Evolutionary conservation across 164 flowering plant genomes (phyloP).

Genomic region (Piper longum): DNA sequence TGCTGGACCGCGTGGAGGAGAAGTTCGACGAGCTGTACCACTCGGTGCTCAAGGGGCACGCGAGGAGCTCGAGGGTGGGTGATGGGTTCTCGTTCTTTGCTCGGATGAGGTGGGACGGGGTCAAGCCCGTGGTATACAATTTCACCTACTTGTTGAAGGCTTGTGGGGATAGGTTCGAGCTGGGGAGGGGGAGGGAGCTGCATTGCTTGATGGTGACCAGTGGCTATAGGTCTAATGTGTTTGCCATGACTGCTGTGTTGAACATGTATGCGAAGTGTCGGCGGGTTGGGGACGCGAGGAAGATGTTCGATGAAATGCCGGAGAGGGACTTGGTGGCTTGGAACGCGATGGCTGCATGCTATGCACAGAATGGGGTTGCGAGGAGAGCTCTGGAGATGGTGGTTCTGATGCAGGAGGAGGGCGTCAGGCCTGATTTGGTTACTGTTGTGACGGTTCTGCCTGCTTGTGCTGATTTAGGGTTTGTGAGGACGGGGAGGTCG

Average conservation of each 20-base stretch:
- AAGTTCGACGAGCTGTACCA: constrained; percentile 59
- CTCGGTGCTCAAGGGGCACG: constrained; percentile 68
- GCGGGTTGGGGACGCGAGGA: constrained; percentile 41
- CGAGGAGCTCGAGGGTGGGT: constrained; percentile 26
- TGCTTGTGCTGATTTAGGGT: constrained; percentile 39
- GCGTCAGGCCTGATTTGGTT: constrained; percentile 41
- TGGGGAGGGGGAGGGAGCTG: constrained; percentile 52
- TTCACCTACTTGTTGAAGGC: constrained; percentile 58
- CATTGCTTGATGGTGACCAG: constrained; percentile 44
- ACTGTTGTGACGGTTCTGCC: constrained; percentile 60
- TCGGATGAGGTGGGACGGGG: constrained; percentile 45
- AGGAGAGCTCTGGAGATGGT: constrained; percentile 46
- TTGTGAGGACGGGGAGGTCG: constrained; percentile 40
- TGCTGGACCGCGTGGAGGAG: constrained; percentile 45
- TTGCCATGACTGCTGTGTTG: constrained; percentile 60
- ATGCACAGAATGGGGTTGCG: constrained; percentile 57
- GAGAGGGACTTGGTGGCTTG: constrained; percentile 68
- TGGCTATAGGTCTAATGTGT: constrained; percentile 44
- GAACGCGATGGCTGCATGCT: constrained; percentile 69
- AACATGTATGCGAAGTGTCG: constrained; percentile 80
- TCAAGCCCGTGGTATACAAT: constrained; percentile 50
- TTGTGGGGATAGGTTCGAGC: constrained; percentile 46
- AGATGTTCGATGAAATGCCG: constrained; percentile 82
- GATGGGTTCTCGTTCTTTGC: constrained; percentile 35
- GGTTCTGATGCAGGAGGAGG: constrained; percentile 43